Percentiles rank a stretch among this genome's conserved stretches.
Conservation (phyloP, 2,329 filamentous ascomycete genomes). For the Cadophora sp. region DNA sequence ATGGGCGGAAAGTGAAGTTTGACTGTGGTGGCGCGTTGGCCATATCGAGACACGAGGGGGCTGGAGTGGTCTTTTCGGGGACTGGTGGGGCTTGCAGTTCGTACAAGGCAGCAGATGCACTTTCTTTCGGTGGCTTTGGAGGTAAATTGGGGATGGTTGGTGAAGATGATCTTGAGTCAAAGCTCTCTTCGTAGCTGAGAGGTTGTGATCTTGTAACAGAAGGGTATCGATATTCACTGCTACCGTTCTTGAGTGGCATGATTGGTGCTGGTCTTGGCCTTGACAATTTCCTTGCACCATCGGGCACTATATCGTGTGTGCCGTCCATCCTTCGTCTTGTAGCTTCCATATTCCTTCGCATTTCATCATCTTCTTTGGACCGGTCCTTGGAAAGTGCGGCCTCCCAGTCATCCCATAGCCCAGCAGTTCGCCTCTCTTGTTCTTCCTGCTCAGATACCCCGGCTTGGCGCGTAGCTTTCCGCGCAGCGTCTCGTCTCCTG, state of each 20-base stretch:
- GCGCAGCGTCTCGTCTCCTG: constrained; percentile 66
- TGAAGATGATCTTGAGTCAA: constrained; percentile 17
- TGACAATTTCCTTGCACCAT: constrained; percentile 41
- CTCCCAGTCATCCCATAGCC: constrained; percentile 61
- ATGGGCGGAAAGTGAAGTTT: constrained; percentile 77
- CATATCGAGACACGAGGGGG: constrained; percentile 16
- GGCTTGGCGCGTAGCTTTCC: constrained; percentile 62
- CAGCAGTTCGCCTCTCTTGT: constrained; percentile 59
- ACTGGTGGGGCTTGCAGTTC: constrained; percentile 31
- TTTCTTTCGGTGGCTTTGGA: constrained; percentile 43
- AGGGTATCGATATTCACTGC: constrained; percentile 60
- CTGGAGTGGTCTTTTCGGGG: constrained; percentile 39
- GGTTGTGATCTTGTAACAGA: constrained; percentile 60
- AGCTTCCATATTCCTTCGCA: constrained; percentile 59
- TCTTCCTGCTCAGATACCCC: constrained; percentile 65
- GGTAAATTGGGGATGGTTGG: constrained; percentile 30
- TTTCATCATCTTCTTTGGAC: constrained; percentile 49
- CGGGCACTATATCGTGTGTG: constrained; percentile 37
- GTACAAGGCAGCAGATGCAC: constrained; percentile 19
- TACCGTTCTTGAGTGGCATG: constrained; percentile 31
- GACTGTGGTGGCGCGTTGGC: constrained; percentile 22
- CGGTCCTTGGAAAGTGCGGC: constrained; percentile 48
- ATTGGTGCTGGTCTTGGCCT: constrained; percentile 36
- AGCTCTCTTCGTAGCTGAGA: constrained; percentile 49
- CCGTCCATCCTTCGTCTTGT: constrained; percentile 51